Conservation (phyloP, 192 early-diverging fungal genomes). For the Podila epicladia region DNA sequence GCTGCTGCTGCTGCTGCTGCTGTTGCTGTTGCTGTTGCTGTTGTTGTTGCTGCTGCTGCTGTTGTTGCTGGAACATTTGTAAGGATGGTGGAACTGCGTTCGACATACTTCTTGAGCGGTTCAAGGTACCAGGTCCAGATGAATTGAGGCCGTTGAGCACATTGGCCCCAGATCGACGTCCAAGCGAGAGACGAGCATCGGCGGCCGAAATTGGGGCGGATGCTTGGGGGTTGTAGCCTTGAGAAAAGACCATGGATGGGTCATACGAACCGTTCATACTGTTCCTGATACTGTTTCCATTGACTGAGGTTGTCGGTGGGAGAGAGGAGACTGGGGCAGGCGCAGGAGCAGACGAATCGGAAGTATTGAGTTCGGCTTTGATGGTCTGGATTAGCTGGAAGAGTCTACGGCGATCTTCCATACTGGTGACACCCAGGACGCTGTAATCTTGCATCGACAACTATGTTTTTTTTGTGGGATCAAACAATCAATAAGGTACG, state of each 20-base stretch:
- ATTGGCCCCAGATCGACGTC: conserved; percentile 36
- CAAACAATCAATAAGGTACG: not conserved
- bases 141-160: conserved; percentile 6
- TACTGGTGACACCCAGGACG: conserved; percentile 63
- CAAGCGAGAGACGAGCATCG: conserved; percentile 42
- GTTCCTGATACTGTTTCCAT: not conserved
- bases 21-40: conserved; percentile 13
- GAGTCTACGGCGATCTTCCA: conserved; percentile 65
- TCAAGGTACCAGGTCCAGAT: conserved; percentile 5
- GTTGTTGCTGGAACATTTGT: conserved; percentile 20
- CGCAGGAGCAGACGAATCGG: conserved; percentile 4
- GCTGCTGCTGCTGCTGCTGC: conserved; percentile 10
- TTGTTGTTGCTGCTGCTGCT: conserved; percentile 18
- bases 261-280: not conserved
- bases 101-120: conserved; percentile 43
- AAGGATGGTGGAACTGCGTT: conserved; percentile 18
- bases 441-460: conserved; percentile 85
- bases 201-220: conserved; percentile 26
- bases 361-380: conserved; percentile 21
- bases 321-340: conserved; percentile 2
- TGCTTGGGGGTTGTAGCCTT: conserved; percentile 29
- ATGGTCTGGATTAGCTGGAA: conserved; percentile 59
- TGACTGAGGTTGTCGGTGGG: not conserved
- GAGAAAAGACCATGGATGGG: conserved; percentile 16
- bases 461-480: conserved; percentile 35